Evolutionary conservation across 2,329 filamentous ascomycete species (phyloP), one percentile per base, ranked within the genome.

Genomic region (Chrysoporthe austroafricana): DNA sequence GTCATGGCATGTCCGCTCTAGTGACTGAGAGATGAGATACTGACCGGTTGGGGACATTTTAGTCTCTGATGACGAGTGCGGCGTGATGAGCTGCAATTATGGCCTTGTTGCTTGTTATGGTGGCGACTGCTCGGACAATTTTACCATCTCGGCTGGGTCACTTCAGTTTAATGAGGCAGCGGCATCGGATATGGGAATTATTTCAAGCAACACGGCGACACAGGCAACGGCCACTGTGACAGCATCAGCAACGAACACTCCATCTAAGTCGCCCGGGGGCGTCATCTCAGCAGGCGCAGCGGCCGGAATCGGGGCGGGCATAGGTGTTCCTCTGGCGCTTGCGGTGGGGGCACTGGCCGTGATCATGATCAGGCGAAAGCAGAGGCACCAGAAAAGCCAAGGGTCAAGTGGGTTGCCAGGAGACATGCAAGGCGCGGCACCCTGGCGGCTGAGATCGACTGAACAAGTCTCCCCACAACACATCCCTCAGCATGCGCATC

Each of bases 291-390:
- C 21, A 36, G 57, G 57, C 18, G 64, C 57, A 4, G 64, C 21
- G 44, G 64, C 21, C 36, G 64, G 64, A 21, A 66, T 62, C 48
- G 57, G 64, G 14, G 21, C 46, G 4, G 64, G 64, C 16, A 13
- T 66, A 9, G 64, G 58, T 11, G 36, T 62, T 26, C 57, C 64
- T 32, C 21, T 66, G 7, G 48, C 32, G 5, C 18, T 56, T 11
- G 48, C 39, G 21, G 39, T 61, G 36, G 64, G 43, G 7, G 48
- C 48, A 8, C 21, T 66, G 16, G 21, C 46, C 3, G n/a, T 4
- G n/a, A 26, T 62, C 11, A 32, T 66, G 26, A 18, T 66, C 16
- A 46, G 34, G 18, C 32, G 48, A 7, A 54, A 56, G 48, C 62
- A 66, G 39, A 50, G 34, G 3, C 50, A 18, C 6, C 34, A 26